Conservation (phyloP, 306 rosid species). For the Quercus rubra region DNA sequence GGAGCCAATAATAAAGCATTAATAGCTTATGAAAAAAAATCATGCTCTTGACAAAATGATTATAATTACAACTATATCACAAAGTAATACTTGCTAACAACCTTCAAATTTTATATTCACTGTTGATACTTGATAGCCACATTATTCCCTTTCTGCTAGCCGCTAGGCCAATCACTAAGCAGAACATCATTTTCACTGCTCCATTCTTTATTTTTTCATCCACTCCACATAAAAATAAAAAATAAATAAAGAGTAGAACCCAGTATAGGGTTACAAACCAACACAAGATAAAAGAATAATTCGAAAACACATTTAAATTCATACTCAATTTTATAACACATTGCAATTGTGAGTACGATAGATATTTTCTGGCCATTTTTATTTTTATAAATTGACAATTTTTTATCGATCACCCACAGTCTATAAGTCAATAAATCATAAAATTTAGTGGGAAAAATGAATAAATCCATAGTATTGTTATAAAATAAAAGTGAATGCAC, state of each 20-base stretch:
- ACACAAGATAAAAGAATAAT: too few relatives aligned
- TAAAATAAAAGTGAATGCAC: too few relatives aligned
- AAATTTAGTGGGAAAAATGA: too few relatives aligned
- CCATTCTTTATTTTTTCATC: neutral
- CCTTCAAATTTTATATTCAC: neutral
- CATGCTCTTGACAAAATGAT: neutral
- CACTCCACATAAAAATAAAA: neutral
- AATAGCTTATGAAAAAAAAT: neutral
- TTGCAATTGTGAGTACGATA: too few relatives aligned
- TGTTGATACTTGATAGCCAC: too few relatives aligned
- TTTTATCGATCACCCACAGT: rapidly evolving
- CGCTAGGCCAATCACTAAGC: neutral
- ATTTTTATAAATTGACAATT: too few relatives aligned
- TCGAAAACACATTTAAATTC: rapidly evolving
- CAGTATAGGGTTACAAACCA: too few relatives aligned
- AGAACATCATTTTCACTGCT: neutral
- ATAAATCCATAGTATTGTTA: too few relatives aligned
- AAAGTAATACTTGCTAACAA: neutral
- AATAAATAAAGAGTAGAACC: neutral
- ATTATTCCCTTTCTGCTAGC: too few relatives aligned
- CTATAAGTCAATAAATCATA: too few relatives aligned
- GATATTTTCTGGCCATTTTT: rapidly evolving
- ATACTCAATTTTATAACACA: too few relatives aligned
- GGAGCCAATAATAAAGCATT: neutral
- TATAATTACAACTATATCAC: neutral